Base-by-base conservation (phyloP, 2,329 filamentous ascomycete species). In the Cercospora citrullina region DNA sequence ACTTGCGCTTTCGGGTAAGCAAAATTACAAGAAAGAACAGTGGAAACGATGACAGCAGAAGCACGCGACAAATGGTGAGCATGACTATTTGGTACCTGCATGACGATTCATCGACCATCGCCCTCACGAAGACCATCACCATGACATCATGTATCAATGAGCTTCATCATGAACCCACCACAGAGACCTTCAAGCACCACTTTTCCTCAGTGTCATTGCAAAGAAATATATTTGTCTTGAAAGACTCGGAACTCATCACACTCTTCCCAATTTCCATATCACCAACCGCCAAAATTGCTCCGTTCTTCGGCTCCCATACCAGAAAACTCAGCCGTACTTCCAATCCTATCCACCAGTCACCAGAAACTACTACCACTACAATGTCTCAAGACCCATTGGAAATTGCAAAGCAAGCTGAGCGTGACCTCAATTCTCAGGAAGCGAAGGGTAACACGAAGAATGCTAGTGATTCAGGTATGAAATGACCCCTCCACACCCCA, bases 371-470 rank as follows among this genome's bases (percentile, higher is more conserved):
- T 64, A 64, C 55, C 1, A 67, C 59, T 63, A 78, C 31, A 65
- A 84, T 84, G 82, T 83, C 83, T 74, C 75, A 80, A 64, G 77
- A 83, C 73, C 81, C 80, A 62, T 73, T 81, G 72, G 75, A 78
- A 30, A 75, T 84, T 72, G 82, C 84, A 63, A 75, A 81, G 72
- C 77, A 84, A 71, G 83, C 83, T 10, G 83, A 85, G 78, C 76
- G 76, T 18, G 82, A 85, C 65, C 78, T 85, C 63, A 83, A 84
- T 76, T 80, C 81, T 8, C 71, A 81, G 72, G 77, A 31, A 80
- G 81, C 57, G 71, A 79, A 74, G 60, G 64, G 64, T 63, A 73
- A 71, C 63, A 66, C 68, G 42, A 60, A 48, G 48, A 51, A 23
- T 51, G 70, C 60, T 26, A 68, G 71, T 28, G 71, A 71, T 62